These are phyloP conservation scores for Fomitopsis pinicola DNA, from an alignment of 1,284 basidiomycete species.

Conservation along the genomic window DNA sequence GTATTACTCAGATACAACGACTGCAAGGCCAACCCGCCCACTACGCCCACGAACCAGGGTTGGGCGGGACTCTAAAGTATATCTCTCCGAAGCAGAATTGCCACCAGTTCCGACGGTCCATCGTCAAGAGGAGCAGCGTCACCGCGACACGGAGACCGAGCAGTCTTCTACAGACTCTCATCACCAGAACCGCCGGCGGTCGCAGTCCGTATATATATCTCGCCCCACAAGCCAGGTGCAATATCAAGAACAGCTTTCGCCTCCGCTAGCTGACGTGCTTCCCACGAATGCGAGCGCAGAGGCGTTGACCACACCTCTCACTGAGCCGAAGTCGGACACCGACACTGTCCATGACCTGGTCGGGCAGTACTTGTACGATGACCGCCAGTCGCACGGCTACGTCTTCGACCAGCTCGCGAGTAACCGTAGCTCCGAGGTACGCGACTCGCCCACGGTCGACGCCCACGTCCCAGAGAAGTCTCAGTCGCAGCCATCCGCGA, in stretches of 20 bases:
- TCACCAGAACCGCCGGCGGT: slow-evolving; percentile 26
- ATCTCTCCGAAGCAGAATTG: slow-evolving; percentile 24
- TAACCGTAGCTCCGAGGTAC: background rate
- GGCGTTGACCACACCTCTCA: background rate
- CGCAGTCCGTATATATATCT: slow-evolving; percentile 19
- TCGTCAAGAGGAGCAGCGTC: slow-evolving; percentile 13
- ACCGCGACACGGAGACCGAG: slow-evolving; percentile 4
- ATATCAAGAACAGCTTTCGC: background rate
- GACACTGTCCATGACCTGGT: slow-evolving; percentile 8
- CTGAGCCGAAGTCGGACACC: slow-evolving; percentile 4
- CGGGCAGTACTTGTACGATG: slow-evolving; percentile 26
- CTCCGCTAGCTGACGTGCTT: background rate
- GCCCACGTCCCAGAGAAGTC: slow-evolving; percentile 10
- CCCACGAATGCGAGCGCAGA: slow-evolving; percentile 1
- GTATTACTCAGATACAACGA: slow-evolving; percentile 20
- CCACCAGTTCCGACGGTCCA: slow-evolving; percentile 9
- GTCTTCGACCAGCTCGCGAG: slow-evolving; percentile 15
- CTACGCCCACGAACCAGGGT: slow-evolving; percentile 20
- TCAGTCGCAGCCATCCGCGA: slow-evolving; percentile 15
- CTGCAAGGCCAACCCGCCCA: slow-evolving; percentile 19
- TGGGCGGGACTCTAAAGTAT: slow-evolving; percentile 17
- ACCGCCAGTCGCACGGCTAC: slow-evolving; percentile 28
- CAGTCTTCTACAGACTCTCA: slow-evolving; percentile 10
- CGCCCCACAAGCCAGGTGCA: background rate
- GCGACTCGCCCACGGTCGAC: slow-evolving; percentile 9